phyloP scores from a whole-genome alignment of 306 rosid genomes.

The Cicer judaicum region DNA sequence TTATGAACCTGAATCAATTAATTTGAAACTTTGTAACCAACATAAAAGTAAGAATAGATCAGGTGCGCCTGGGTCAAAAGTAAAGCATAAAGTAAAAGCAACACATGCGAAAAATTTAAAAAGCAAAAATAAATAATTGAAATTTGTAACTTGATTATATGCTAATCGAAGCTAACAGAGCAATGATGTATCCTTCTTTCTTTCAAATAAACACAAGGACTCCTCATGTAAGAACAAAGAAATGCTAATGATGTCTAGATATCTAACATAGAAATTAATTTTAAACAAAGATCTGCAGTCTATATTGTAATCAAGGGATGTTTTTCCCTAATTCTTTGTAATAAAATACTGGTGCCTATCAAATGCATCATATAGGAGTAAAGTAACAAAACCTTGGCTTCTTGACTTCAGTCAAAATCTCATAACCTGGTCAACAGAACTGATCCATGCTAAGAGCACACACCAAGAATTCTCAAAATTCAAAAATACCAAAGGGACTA shows the following conservation, averaged over 20 bases:
- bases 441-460: slow-evolving; percentile 12
- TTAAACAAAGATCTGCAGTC: neutral
- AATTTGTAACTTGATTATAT: slow-evolving; percentile 31
- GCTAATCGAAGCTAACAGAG: slow-evolving; percentile 22
- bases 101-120: neutral
- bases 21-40: slow-evolving; percentile 34
- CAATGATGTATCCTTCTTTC: slow-evolving; percentile 19
- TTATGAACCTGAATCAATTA: slow-evolving; percentile 69
- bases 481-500: slow-evolving; percentile 10
- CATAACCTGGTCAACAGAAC: neutral
- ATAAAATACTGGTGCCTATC: neutral
- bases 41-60: slow-evolving; percentile 24
- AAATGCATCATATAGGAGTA: slow-evolving; percentile 14
- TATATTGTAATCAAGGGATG: neutral
- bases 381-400: slow-evolving; percentile 1
- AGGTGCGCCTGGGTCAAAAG: slow-evolving; percentile 1
- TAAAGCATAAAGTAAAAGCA: slow-evolving; percentile 30
- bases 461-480: slow-evolving; percentile 12
- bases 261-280: neutral
- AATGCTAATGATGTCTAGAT: neutral
- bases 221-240: neutral
- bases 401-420: slow-evolving; percentile 3
- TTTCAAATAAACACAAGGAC: slow-evolving; percentile 11
- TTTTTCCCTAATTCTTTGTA: slow-evolving; percentile 5
- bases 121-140: neutral